These are phyloP conservation scores for Apocynum venetum DNA, from an alignment of 257 asterid genomes.

Conservation along the genomic window DNA sequence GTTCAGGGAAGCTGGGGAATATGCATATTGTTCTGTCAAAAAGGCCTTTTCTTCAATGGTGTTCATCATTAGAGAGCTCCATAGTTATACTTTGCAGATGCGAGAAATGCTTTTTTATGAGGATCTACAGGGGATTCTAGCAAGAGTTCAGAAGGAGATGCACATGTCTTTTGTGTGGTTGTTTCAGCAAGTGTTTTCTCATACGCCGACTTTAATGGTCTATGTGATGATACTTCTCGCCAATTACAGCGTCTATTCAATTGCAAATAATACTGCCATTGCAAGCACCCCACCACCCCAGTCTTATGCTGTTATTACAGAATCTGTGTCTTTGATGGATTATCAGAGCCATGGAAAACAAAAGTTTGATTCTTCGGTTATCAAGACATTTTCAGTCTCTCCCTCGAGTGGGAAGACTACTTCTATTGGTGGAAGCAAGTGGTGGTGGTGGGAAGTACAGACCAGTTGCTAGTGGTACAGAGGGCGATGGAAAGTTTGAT, in stretches of 20 bases:
- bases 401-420: constrained; percentile 52
- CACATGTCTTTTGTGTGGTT: constrained; percentile 92
- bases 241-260: constrained; percentile 76
- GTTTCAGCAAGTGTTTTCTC: constrained; percentile 91
- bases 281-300: constrained; percentile 44
- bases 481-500: constrained; percentile 76
- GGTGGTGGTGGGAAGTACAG: constrained; percentile 66
- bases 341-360: constrained; percentile 28
- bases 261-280: constrained; percentile 50
- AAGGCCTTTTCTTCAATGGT: constrained; percentile 94
- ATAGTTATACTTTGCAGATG: constrained; percentile 70
- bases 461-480: constrained; percentile 58
- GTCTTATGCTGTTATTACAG: constrained; percentile 24
- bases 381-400: constrained; percentile 41
- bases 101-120: constrained; percentile 64
- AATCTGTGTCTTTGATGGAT: constrained; percentile 42
- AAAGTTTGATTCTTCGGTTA: constrained; percentile 50
- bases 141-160: constrained; percentile 75
- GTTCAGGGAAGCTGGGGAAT: constrained; percentile 52
- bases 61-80: constrained; percentile 85
- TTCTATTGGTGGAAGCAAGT: constrained; percentile 52
- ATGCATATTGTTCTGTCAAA: constrained; percentile 72
- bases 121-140: constrained; percentile 76
- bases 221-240: constrained; percentile 91
- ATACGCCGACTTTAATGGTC: constrained; percentile 88